phyloP scores from a whole-genome alignment of 768 basidiomycete genomes.

The Mycena filopes region DNA sequence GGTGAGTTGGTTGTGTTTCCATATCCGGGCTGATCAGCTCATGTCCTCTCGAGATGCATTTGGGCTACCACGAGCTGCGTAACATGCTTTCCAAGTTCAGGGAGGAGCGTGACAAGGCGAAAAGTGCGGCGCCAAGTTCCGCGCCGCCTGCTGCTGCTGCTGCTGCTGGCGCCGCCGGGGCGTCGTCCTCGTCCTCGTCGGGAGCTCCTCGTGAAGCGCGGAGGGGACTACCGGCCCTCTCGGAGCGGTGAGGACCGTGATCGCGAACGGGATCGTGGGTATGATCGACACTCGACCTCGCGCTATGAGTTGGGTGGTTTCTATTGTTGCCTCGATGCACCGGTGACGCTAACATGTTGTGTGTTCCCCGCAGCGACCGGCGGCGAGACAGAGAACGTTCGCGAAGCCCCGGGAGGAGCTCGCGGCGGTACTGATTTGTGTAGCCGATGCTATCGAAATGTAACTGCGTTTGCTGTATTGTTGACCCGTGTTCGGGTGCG shows the following conservation, averaged over 20 bases:
- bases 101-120: conserved; percentile 89
- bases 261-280: conserved; percentile 71
- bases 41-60: conserved; percentile 81
- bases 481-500: conserved; percentile 25
- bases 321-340: conserved; percentile 35
- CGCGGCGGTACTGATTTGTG: conserved; percentile 56
- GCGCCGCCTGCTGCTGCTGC: conserved; percentile 48
- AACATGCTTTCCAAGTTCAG: conserved; percentile 92
- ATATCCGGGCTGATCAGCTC: conserved; percentile 39
- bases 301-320: conserved; percentile 72
- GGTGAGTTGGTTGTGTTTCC: conserved; percentile 58
- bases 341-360: conserved; percentile 37
- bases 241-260: conserved; percentile 74
- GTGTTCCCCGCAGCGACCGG: conserved; percentile 64
- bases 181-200: conserved; percentile 45
- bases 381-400: conserved; percentile 79
- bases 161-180: background rate
- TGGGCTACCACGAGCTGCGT: conserved; percentile 98
- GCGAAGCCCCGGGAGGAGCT: conserved; percentile 72
- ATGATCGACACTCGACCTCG: conserved; percentile 73
- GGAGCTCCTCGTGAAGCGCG: conserved; percentile 51
- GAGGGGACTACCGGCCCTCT: conserved; percentile 65
- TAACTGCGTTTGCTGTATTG: conserved; percentile 4
- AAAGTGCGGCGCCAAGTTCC: conserved; percentile 60
- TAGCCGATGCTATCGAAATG: conserved; percentile 12